These are phyloP conservation scores for Psilocybe cyanescens DNA, from an alignment of 768 basidiomycete genomes.

Conservation along the genomic window DNA sequence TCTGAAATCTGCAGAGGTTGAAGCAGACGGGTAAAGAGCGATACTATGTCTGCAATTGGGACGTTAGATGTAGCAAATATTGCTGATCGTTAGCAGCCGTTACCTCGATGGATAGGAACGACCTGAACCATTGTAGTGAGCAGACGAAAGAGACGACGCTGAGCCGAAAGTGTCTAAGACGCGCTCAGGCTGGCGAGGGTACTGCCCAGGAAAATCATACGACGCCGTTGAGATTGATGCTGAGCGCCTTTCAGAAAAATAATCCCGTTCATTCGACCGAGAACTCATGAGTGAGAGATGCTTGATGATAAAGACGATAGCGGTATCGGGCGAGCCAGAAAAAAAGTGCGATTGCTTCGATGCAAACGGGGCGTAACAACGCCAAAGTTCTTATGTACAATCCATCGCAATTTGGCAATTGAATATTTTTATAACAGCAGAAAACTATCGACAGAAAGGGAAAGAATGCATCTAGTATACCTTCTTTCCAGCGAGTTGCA, in stretches of 20 bases:
- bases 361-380: background rate
- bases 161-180: background rate
- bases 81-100: background rate
- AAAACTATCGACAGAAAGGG: conserved; percentile 19
- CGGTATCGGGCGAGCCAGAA: background rate
- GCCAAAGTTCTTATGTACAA: background rate
- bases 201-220: background rate
- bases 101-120: background rate
- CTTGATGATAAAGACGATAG: background rate
- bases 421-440: conserved; percentile 11
- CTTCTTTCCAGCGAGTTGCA: conserved; percentile 86
- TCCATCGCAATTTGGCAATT: background rate
- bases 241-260: background rate
- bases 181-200: background rate
- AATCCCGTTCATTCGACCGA: background rate
- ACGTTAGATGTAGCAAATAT: background rate
- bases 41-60: background rate
- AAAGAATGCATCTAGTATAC: conserved; percentile 49
- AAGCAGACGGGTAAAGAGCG: background rate
- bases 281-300: background rate
- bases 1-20: background rate
- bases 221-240: background rate
- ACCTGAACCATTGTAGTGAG: background rate
- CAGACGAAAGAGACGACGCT: background rate
- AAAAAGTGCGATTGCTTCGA: background rate